Evolutionary conservation across 768 basidiomycete species (phyloP).

Genomic region (Neoboletus brunneissimus): DNA sequence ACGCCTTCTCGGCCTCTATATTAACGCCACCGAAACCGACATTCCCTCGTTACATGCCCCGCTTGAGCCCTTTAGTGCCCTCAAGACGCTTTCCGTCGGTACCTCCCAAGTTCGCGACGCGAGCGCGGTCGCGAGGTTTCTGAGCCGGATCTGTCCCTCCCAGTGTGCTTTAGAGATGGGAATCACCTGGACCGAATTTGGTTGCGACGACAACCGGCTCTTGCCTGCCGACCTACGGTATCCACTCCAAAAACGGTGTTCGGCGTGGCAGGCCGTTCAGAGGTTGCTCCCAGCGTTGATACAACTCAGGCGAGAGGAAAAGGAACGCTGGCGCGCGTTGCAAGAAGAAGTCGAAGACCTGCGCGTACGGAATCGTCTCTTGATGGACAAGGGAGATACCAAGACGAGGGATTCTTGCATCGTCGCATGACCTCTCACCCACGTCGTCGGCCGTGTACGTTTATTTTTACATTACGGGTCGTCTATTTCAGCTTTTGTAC

Average conservation of each 20-base stretch:
- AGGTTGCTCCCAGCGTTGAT: constrained; percentile 44
- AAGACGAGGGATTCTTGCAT: constrained; percentile 30
- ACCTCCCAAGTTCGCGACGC: constrained; percentile 46
- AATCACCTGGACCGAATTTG: constrained; percentile 44
- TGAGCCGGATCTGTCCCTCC: constrained; percentile 50
- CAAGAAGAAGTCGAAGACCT: constrained; percentile 50
- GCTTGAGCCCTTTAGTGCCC: constrained; percentile 20
- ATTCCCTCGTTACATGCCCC: constrained; percentile 5
- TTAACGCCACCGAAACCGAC: constrained; percentile 32
- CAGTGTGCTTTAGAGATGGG: constrained; percentile 43
- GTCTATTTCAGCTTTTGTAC: background rate
- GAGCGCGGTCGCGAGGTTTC: constrained; percentile 47
- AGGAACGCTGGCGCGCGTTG: constrained; percentile 36
- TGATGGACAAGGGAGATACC: constrained; percentile 36
- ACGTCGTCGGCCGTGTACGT: background rate
- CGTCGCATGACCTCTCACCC: constrained; percentile 17
- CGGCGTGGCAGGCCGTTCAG: constrained; percentile 43
- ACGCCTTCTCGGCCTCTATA: constrained; percentile 35
- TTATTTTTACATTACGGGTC: background rate
- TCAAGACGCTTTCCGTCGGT: constrained; percentile 42
- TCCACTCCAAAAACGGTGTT: constrained; percentile 25
- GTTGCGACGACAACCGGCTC: constrained; percentile 8
- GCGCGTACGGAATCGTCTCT: constrained; percentile 41
- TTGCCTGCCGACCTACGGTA: constrained; percentile 4
- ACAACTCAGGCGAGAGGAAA: constrained; percentile 44